Evolutionary conservation across 768 basidiomycete genomes (phyloP).

Genomic region (Artomyces pyxidatus): DNA sequence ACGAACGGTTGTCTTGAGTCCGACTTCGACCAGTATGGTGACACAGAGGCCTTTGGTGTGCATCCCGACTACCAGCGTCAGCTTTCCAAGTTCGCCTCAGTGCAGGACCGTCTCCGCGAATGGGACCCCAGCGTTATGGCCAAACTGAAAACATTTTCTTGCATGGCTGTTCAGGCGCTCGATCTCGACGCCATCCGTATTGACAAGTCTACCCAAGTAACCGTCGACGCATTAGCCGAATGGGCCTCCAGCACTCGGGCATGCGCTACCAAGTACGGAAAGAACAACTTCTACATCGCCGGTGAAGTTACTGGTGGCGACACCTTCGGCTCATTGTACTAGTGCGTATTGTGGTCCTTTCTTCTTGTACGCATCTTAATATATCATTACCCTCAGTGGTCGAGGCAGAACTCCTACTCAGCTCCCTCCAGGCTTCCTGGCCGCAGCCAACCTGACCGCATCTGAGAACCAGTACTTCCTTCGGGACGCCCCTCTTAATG

Average conservation of each 20-base stretch:
- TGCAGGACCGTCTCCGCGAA: constrained; percentile 92
- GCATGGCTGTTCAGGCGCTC: constrained; percentile 80
- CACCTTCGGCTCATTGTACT: constrained; percentile 79
- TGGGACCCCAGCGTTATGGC: constrained; percentile 77
- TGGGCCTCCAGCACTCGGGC: constrained; percentile 71
- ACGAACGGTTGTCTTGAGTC: constrained; percentile 67
- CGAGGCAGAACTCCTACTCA: constrained; percentile 80
- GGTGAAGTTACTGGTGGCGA: constrained; percentile 96
- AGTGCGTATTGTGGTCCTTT: constrained; percentile 37
- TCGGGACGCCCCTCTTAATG: constrained; percentile 51
- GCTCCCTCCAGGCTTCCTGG: constrained; percentile 56
- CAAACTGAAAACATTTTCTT: constrained; percentile 72
- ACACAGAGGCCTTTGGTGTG: constrained; percentile 97
- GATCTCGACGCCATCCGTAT: constrained; percentile 94
- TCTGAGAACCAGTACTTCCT: constrained; percentile 69
- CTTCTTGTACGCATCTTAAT: not conserved
- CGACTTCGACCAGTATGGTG: constrained; percentile 93
- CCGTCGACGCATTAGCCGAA: constrained; percentile 66
- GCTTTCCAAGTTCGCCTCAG: constrained; percentile 90
- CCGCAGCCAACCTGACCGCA: constrained; percentile 60
- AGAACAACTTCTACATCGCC: constrained; percentile 84
- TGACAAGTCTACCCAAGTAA: constrained; percentile 91
- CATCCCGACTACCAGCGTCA: constrained; percentile 93
- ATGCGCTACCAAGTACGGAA: constrained; percentile 66
- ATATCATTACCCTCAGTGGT: constrained; percentile 41